Conservation (phyloP, 495 filamentous ascomycete genomes). For the Hypomontagnella submonticulosa region DNA sequence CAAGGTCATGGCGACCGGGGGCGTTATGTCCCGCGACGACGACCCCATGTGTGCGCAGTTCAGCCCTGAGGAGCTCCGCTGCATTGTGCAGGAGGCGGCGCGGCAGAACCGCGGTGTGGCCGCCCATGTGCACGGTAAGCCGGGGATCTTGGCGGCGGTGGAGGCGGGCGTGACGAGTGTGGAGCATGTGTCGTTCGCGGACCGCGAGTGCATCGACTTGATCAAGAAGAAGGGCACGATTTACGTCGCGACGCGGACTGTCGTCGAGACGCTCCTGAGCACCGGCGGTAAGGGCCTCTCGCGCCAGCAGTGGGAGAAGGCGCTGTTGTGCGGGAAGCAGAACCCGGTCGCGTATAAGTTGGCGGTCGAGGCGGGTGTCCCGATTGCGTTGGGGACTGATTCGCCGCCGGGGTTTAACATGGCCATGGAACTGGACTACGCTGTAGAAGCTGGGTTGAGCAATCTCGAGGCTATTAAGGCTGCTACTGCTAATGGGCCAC, state of each 20-base stretch:
- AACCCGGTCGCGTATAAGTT: constrained; percentile 53
- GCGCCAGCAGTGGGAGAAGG: constrained; percentile 54
- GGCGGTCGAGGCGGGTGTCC: constrained; percentile 55
- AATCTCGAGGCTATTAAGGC: constrained; percentile 64
- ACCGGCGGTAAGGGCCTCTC: constrained; percentile 47
- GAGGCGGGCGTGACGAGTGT: constrained; percentile 58
- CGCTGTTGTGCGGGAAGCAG: constrained; percentile 49
- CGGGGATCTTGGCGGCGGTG: constrained; percentile 61
- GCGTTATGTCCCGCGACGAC: constrained; percentile 58
- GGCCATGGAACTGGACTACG: constrained; percentile 60
- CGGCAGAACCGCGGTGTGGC: constrained; percentile 58
- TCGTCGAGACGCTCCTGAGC: constrained; percentile 52
- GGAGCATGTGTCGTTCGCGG: constrained; percentile 59
- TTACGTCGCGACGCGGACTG: constrained; percentile 57
- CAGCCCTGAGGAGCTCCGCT: constrained; percentile 59
- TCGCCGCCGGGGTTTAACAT: constrained; percentile 56
- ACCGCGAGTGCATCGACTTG: constrained; percentile 58
- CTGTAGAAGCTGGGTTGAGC: constrained; percentile 62
- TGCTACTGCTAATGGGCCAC: constrained; percentile 61
- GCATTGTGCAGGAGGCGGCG: constrained; percentile 61
- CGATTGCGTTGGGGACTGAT: constrained; percentile 60
- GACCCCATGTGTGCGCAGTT: constrained; percentile 61
- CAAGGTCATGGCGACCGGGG: constrained; percentile 63
- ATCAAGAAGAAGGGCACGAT: constrained; percentile 59
- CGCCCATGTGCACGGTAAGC: constrained; percentile 63